phyloP scores from a whole-genome alignment of 2,329 filamentous ascomycete genomes.

The Sporothrix mexicana region DNA sequence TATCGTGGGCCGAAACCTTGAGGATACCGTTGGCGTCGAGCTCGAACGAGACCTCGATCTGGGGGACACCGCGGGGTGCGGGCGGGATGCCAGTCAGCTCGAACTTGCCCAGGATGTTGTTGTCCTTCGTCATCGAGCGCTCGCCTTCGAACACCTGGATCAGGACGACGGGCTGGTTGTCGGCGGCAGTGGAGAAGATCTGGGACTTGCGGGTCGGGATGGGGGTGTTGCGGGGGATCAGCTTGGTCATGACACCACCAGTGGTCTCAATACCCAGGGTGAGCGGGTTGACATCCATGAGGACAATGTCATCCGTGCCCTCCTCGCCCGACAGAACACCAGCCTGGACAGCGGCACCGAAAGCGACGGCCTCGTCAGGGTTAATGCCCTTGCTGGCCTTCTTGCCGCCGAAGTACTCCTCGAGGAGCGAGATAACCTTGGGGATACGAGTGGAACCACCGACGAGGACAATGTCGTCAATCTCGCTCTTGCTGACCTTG shows the following conservation, averaged over 20 bases:
- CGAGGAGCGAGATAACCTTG: conserved; percentile 92
- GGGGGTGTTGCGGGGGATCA: conserved; percentile 92
- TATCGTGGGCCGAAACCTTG: conserved; percentile 93
- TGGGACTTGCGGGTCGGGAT: conserved; percentile 97
- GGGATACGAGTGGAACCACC: conserved; percentile 99
- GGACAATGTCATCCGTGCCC: conserved; percentile 78
- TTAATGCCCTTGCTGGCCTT: conserved; percentile 99
- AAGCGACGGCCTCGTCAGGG: conserved; percentile 98
- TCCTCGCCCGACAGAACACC: conserved; percentile 91
- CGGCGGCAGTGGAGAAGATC: conserved; percentile 95
- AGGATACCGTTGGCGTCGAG: conserved; percentile 98
- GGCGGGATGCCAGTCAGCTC: conserved; percentile 96
- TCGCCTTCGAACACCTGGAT: conserved; percentile 97
- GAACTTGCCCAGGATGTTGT: conserved; percentile 97
- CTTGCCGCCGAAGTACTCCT: conserved; percentile 96
- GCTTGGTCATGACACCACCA: conserved; percentile 95
- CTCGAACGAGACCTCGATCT: conserved; percentile 98
- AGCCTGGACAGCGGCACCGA: conserved; percentile 95
- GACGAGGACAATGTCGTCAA: conserved; percentile 96
- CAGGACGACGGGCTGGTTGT: conserved; percentile 94
- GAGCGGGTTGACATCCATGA: conserved; percentile 97
- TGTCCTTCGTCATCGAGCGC: conserved; percentile 92
- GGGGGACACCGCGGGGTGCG: conserved; percentile 92
- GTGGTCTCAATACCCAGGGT: conserved; percentile 98
- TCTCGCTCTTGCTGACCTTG: conserved; percentile 93